Conservation (phyloP, 495 filamentous ascomycete genomes). For the Xylaria flabelliformis region DNA sequence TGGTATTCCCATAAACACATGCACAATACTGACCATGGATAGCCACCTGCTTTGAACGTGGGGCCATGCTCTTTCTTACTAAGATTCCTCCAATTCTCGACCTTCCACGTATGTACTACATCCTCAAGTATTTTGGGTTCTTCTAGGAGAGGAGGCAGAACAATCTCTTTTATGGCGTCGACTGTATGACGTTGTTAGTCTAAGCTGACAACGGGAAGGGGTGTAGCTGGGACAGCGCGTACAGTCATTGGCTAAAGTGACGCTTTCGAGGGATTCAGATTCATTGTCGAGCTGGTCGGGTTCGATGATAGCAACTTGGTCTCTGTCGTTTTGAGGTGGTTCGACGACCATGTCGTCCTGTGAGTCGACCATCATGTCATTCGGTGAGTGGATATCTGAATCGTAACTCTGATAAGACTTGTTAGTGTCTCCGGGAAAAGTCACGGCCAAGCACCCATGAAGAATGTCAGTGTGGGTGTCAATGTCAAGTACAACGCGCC, state of each 20-base stretch:
- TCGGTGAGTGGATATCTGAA: conserved; percentile 51
- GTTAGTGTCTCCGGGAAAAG: conserved; percentile 35
- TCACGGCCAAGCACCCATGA: background rate
- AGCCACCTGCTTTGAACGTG: conserved; percentile 81
- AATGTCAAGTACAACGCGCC: conserved; percentile 1
- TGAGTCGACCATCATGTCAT: conserved; percentile 74
- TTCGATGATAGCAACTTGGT: conserved; percentile 84
- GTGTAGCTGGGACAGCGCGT: conserved; percentile 45
- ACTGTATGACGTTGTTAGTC: conserved; percentile 52
- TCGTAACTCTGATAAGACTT: conserved; percentile 47
- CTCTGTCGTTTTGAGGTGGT: conserved; percentile 71
- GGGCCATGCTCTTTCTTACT: conserved; percentile 85
- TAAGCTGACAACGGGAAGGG: background rate
- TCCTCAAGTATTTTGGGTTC: conserved; percentile 79
- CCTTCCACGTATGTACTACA: conserved; percentile 78
- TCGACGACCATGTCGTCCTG: conserved; percentile 70
- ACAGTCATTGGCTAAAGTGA: conserved; percentile 75
- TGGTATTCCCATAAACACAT: background rate
- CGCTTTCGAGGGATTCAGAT: conserved; percentile 48
- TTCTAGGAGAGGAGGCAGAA: conserved; percentile 67
- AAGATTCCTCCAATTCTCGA: conserved; percentile 78
- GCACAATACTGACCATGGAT: conserved; percentile 73
- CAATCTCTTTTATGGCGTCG: conserved; percentile 80
- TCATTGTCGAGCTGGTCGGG: conserved; percentile 65
- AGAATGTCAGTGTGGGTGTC: background rate